Evolutionary conservation across 2,329 filamentous ascomycete species (phyloP).

Genomic region (Penicillium psychrosexuale): DNA sequence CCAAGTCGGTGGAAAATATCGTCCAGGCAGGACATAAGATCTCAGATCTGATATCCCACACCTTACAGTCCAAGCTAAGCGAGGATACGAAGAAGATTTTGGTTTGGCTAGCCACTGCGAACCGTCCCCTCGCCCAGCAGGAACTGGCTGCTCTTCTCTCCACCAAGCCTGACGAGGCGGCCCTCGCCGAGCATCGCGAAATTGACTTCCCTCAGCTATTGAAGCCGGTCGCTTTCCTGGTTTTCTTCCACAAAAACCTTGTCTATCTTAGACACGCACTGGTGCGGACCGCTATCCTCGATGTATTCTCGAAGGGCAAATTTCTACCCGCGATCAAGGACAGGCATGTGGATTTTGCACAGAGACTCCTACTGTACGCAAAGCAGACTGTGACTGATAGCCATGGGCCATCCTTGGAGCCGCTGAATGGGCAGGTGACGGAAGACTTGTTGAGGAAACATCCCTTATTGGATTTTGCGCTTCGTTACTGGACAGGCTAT

Average conservation of each 20-base stretch:
- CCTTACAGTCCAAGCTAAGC: slow-evolving; percentile 25
- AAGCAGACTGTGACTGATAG: slow-evolving; percentile 30
- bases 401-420: slow-evolving; percentile 31
- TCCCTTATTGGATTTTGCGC: slow-evolving; percentile 46
- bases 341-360: slow-evolving; percentile 33
- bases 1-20: slow-evolving; percentile 30
- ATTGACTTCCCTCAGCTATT: slow-evolving; percentile 28
- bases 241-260: slow-evolving; percentile 35
- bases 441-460: slow-evolving; percentile 34
- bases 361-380: slow-evolving; percentile 35
- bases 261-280: slow-evolving; percentile 38
- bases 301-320: slow-evolving; percentile 33
- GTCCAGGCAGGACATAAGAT: slow-evolving; percentile 26
- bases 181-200: slow-evolving; percentile 21
- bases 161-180: slow-evolving; percentile 32
- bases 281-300: slow-evolving; percentile 32
- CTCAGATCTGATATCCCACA: slow-evolving; percentile 31
- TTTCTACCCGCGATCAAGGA: slow-evolving; percentile 32
- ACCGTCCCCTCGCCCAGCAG: slow-evolving; percentile 34
- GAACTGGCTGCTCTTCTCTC: slow-evolving; percentile 33
- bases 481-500: slow-evolving; percentile 49
- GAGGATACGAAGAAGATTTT: slow-evolving; percentile 35
- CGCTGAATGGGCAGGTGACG: slow-evolving; percentile 28
- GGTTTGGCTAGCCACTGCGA: slow-evolving; percentile 38
- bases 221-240: slow-evolving; percentile 31